These are phyloP conservation scores for Yamagishiella unicocca DNA, from an alignment of 139 green algal genomes.

Conservation along the genomic window DNA sequence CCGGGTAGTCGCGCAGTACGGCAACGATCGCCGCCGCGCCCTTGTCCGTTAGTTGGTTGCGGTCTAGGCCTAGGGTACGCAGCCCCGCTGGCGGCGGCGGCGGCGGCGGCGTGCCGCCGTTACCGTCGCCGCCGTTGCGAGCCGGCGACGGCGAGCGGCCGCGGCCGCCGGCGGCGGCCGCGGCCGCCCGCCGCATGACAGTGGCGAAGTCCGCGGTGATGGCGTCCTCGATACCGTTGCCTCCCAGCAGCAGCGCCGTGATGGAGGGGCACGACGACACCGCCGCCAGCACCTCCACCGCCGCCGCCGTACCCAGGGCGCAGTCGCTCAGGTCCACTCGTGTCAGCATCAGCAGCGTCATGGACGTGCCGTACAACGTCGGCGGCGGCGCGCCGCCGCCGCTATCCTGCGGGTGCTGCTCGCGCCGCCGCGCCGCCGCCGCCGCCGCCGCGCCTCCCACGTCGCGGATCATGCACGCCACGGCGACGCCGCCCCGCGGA, in stretches of 20 bases:
- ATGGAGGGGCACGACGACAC: background rate
- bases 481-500: background rate
- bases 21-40: conserved; percentile 1
- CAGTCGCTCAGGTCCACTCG: conserved; percentile 30
- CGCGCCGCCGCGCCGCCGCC: background rate
- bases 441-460: background rate
- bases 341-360: conserved; percentile 25
- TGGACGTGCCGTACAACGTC: background rate
- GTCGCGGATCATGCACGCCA: conserved; percentile 16
- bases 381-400: background rate
- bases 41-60: conserved; percentile 19
- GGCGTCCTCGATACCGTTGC: conserved; percentile 31
- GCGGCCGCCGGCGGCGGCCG: background rate
- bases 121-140: background rate
- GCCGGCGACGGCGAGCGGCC: background rate
- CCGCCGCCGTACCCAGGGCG: background rate
- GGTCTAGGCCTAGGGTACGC: conserved; percentile 26
- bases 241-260: conserved; percentile 9
- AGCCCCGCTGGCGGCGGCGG: background rate
- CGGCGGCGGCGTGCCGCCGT: background rate
- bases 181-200: background rate
- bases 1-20: conserved; percentile 16
- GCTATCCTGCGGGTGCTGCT: background rate
- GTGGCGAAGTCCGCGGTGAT: background rate
- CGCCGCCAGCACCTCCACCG: conserved; percentile 30